Percentiles rank a stretch among this genome's conserved stretches.
phyloP scores from a whole-genome alignment of 345 rosid species.

The Excoecaria cochinchinensis region DNA sequence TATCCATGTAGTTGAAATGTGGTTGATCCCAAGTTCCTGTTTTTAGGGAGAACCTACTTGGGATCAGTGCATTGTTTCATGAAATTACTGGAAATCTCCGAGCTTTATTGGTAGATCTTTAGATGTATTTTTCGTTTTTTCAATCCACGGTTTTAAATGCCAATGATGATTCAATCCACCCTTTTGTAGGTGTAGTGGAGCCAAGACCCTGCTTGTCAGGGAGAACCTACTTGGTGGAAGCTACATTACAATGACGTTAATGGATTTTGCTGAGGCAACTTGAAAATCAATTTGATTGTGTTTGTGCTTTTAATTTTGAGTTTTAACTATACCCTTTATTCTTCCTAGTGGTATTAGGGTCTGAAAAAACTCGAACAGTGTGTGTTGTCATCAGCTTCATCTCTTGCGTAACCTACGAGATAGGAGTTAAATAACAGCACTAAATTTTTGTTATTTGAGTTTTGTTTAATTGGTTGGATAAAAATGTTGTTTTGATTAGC shows the following conservation, averaged over 20 bases:
- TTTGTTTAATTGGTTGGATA: too few species aligned
- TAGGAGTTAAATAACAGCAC: conserved; percentile 69
- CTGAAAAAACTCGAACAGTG: conserved; percentile 57
- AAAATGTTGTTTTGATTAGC: too few species aligned
- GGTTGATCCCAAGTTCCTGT: conserved; percentile 61
- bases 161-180: conserved; percentile 27
- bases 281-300: background rate
- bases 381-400: conserved; percentile 78
- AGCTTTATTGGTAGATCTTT: conserved; percentile 11
- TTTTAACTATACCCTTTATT: conserved; percentile 46
- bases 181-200: conserved; percentile 29
- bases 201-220: conserved; percentile 33
- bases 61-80: conserved; percentile 28
- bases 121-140: background rate
- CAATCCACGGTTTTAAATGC: background rate
- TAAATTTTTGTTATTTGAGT: conserved; percentile 17
- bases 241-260: conserved; percentile 22
- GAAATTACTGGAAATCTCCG: conserved; percentile 43
- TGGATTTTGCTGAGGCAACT: conserved; percentile 26
- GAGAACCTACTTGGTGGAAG: conserved; percentile 41
- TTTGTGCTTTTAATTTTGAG: conserved; percentile 22
- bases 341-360: conserved; percentile 21
- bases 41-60: conserved; percentile 57
- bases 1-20: conserved; percentile 40
- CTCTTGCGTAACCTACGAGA: conserved; percentile 34